Evolutionary conservation across 345 rosid genomes (phyloP), one percentile per base, ranked within the genome.

Genomic region (Carallia brachiata): DNA sequence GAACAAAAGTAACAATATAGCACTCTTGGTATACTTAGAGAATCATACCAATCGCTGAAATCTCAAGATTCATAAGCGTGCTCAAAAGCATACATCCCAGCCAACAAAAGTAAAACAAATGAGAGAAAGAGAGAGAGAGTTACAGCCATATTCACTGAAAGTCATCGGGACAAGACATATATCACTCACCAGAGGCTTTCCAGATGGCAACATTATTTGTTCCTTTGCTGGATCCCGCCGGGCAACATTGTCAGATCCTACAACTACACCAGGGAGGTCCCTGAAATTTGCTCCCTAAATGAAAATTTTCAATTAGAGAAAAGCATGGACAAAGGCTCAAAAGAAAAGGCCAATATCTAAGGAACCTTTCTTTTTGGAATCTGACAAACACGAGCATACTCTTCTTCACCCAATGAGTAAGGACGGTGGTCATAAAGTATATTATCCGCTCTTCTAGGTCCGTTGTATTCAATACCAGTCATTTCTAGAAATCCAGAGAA

Each of bases 281-380:
- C 98, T 83, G 69, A 89, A 89, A 81, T 88, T 91, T 36, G 97
- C 97, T 77, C 97, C 98, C 98, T 91, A 71, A 36, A 81, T 30
- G 9, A 68, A 58, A 52, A 44, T 44, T 52, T 44, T 37, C 75
- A 63, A 70, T 69, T 56, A 70, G 68, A 76, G 30, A 72, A 23
- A 66, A 73, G 39, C 7, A 64, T 32, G 47, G 27, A 40, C 39
- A 31, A 68, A 63, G 57, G 36, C 32, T 50, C n/a, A 60, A 31
- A 54, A 8, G 18, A 71, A 19, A 65, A 27, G 61, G 52, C 61
- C 57, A 19, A 36, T 10, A 70, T 27, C 32, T 47, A 40, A 47
- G 59, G 37, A 70, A 94, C 97, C 97, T 94, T 90, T 80, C 81
- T 85, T 87, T 86, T 91, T 40, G 98, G 97, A 68, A 94, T 87